These are phyloP conservation scores for Coffea canephora DNA, from an alignment of 257 asterid species.

Conservation along the genomic window DNA sequence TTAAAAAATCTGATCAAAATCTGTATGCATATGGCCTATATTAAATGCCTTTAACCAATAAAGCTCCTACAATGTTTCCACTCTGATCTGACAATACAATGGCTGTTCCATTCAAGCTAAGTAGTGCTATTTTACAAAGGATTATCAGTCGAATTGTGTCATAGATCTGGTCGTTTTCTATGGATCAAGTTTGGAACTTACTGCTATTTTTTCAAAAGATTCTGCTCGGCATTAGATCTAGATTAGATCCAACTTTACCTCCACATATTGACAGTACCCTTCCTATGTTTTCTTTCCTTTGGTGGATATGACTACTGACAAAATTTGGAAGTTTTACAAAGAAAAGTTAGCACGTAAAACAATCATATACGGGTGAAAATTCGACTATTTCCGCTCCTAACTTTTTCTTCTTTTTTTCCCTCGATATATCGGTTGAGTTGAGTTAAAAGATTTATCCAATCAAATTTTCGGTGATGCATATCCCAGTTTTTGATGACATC, in stretches of 20 bases:
- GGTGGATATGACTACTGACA: neutral
- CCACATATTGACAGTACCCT: neutral
- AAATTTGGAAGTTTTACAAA: neutral
- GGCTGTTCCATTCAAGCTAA: conserved; percentile 3
- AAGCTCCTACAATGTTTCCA: conserved; percentile 6
- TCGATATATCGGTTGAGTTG: too few relatives aligned
- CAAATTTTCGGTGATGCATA: neutral
- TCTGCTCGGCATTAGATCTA: conserved; percentile 39
- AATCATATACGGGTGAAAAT: neutral
- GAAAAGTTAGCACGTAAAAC: neutral
- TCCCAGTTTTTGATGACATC: too few relatives aligned
- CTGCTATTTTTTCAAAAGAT: neutral
- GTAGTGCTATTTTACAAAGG: neutral
- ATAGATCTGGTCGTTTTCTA: conserved; percentile 23
- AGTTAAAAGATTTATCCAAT: neutral
- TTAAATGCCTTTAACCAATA: conserved; percentile 7
- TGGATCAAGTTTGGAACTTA: conserved; percentile 22
- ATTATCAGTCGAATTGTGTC: conserved; percentile 14
- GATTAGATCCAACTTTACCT: conserved; percentile 47
- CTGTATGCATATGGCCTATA: conserved; percentile 1
- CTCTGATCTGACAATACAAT: conserved; percentile 4
- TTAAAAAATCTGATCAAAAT: conserved; percentile 1
- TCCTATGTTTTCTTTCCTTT: neutral
- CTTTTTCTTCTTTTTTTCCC: too few relatives aligned
- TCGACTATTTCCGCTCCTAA: neutral